Evolutionary conservation across 257 asterid species (phyloP), one percentile per base, ranked within the genome.

Genomic region (Scutellaria barbata): DNA sequence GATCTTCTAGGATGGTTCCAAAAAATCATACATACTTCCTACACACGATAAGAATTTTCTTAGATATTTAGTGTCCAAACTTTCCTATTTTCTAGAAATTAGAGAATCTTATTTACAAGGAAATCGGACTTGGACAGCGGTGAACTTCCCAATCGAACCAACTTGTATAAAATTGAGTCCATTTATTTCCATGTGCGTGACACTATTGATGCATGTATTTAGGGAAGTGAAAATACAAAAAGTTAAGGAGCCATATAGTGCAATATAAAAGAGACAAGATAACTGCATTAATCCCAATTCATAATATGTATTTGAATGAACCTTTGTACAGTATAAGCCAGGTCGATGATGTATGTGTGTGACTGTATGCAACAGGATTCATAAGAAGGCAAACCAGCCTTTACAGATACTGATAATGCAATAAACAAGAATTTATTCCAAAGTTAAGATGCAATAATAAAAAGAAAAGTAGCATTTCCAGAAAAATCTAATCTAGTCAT

Each of bases 391-490:
- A 66, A 68, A 68, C 75, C 68, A 69, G 30, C 80, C 79, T 74
- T 86, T 80, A 55, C 60, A 75, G 91, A 88, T 81, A 75, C 85
- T 77, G 87, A 81, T 70, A 81, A 76, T 83, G 88, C 87, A 78
- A 77, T 52, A 68, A 76, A 56, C 17, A 71, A 81, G 95, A 85
- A 89, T 82, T 82, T 85, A 84, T 91, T 91, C 96, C 82, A 82
- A 84, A 79, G 88, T 77, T 74, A 80, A 78, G 79, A 74, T 79
- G 84, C 82, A 81, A 69, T 74, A 69, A 74, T 70, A 74, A 69
- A 75, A 77, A 77, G 78, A 82, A 84, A 74, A 83, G 79, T 74
- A 73, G 75, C 76, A 71, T 75, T 75, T 72, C 62, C 35, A 53
- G 42, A 46, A 66, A 79, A 87, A 58, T 74, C 72, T 75, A 87